These are phyloP conservation scores for Podospora appendiculata DNA, from an alignment of 495 filamentous ascomycete genomes.

Conservation along the genomic window DNA sequence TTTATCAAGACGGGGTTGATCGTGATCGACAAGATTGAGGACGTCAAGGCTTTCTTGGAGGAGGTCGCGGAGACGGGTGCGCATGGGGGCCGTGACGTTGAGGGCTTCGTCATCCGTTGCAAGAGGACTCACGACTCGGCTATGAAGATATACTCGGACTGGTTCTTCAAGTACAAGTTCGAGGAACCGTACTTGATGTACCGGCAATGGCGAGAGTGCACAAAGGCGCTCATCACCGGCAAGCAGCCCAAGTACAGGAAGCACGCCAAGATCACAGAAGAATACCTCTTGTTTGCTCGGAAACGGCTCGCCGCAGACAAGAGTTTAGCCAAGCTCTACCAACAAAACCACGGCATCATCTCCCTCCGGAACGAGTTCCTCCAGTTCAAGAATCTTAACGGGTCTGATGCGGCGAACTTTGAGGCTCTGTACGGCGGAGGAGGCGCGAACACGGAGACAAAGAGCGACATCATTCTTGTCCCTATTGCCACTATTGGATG, in stretches of 20 bases:
- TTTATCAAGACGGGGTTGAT: conserved; percentile 83
- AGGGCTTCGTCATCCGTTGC: conserved; percentile 95
- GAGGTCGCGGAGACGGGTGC: conserved; percentile 74
- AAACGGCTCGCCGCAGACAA: conserved; percentile 59
- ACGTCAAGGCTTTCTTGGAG: conserved; percentile 74
- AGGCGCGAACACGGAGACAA: conserved; percentile 34
- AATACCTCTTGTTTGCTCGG: conserved; percentile 78
- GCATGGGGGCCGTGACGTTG: conserved; percentile 84
- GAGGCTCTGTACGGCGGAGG: conserved; percentile 23
- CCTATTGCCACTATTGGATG: conserved; percentile 91
- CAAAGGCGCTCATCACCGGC: conserved; percentile 77
- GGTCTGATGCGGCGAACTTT: conserved; percentile 56
- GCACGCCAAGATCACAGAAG: conserved; percentile 81
- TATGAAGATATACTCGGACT: conserved; percentile 57
- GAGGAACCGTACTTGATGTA: conserved; percentile 99
- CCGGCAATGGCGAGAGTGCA: conserved; percentile 95
- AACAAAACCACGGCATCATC: conserved; percentile 94
- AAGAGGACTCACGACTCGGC: conserved; percentile 41
- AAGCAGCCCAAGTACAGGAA: conserved; percentile 71
- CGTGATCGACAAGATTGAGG: conserved; percentile 61
- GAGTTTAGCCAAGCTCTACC: conserved; percentile 57
- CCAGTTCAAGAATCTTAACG: conserved; percentile 68
- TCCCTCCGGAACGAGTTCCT: conserved; percentile 80
- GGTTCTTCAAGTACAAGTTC: conserved; percentile 99
- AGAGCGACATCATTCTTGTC: conserved; percentile 62